Evolutionary conservation across 2,329 filamentous ascomycete species (phyloP).

Genomic region (Huntiella bhutanensis): DNA sequence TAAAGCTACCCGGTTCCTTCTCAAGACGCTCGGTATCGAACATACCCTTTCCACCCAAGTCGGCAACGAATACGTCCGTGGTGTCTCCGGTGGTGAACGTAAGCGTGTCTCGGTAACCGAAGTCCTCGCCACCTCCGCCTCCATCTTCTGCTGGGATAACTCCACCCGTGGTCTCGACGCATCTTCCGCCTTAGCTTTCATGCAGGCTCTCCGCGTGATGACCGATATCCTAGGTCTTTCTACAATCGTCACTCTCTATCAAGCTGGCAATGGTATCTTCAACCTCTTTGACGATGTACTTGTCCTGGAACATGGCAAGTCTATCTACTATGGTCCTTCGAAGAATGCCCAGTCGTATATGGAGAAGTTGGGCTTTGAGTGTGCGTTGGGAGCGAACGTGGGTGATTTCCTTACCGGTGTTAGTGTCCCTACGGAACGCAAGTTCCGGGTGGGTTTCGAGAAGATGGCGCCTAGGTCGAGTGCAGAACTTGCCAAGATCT

Average conservation of each 20-base stretch:
- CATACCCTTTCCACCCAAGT: conserved; percentile 52
- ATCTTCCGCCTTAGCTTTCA: conserved; percentile 7
- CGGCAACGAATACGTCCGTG: conserved; percentile 47
- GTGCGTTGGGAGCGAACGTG: conserved; percentile 51
- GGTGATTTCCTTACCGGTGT: conserved; percentile 46
- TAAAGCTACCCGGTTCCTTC: conserved; percentile 32
- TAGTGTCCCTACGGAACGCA: conserved; percentile 48
- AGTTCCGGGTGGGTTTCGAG: conserved; percentile 28
- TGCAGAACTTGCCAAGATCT: conserved; percentile 26
- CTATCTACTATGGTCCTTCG: conserved; percentile 46
- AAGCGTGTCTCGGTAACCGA: conserved; percentile 64
- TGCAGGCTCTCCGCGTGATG: conserved; percentile 5
- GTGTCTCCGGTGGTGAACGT: conserved; percentile 43
- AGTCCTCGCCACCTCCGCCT: conserved; percentile 26
- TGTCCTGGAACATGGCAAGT: conserved; percentile 7
- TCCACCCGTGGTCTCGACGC: conserved; percentile 11
- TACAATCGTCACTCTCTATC: conserved; percentile 10
- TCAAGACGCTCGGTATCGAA: conserved; percentile 47
- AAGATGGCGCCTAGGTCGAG: conserved; percentile 27
- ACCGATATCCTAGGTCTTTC: conserved; percentile 6
- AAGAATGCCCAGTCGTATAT: conserved; percentile 50
- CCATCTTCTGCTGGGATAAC: conserved; percentile 10
- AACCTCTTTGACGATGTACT: conserved; percentile 10
- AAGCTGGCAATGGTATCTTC: conserved; percentile 5
- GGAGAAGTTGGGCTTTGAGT: conserved; percentile 50